Conservation (phyloP, 169 alveolate species). For the Nephromyces sp. region DNA sequence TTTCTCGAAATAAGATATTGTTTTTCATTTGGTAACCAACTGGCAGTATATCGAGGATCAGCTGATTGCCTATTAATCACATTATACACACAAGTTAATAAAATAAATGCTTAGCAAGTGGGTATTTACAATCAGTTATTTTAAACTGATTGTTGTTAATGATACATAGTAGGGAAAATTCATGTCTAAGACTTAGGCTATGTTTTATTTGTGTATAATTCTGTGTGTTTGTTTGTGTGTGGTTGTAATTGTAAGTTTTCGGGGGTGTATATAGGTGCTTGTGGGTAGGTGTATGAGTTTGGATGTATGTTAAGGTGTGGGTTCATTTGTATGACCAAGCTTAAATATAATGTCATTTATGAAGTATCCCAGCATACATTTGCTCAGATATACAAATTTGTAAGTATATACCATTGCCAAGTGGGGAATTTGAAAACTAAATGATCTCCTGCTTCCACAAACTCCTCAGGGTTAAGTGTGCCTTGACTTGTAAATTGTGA, state of each 20-base stretch:
- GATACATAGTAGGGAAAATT: too few relatives aligned
- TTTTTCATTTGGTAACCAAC: slow-evolving; percentile 65
- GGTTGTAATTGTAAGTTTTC: not conserved
- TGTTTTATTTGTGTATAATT: not conserved
- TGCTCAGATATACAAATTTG: too few relatives aligned
- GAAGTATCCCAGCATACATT: too few relatives aligned
- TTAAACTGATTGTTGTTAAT: too few relatives aligned
- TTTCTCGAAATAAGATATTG: slow-evolving; percentile 58
- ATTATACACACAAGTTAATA: slow-evolving; percentile 36
- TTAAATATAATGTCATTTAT: too few relatives aligned
- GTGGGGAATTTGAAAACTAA: slow-evolving; percentile 66
- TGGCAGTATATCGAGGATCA: slow-evolving; percentile 9
- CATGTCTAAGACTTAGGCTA: slow-evolving; percentile 1
- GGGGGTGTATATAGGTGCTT: not conserved
- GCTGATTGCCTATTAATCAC: not conserved
- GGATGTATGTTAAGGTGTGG: too few relatives aligned
- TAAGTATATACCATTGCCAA: slow-evolving; percentile 73
- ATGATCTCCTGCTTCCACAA: slow-evolving; percentile 69
- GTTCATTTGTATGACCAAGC: too few relatives aligned
- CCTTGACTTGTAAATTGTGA: slow-evolving; percentile 67
- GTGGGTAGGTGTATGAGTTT: too few relatives aligned
- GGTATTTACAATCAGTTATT: too few relatives aligned
- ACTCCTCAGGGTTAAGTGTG: slow-evolving; percentile 72
- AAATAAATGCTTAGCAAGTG: too few relatives aligned
- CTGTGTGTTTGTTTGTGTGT: not conserved